Conservation (phyloP, 805 yeast genomes). For the Cyberlindnera lachancei region DNA sequence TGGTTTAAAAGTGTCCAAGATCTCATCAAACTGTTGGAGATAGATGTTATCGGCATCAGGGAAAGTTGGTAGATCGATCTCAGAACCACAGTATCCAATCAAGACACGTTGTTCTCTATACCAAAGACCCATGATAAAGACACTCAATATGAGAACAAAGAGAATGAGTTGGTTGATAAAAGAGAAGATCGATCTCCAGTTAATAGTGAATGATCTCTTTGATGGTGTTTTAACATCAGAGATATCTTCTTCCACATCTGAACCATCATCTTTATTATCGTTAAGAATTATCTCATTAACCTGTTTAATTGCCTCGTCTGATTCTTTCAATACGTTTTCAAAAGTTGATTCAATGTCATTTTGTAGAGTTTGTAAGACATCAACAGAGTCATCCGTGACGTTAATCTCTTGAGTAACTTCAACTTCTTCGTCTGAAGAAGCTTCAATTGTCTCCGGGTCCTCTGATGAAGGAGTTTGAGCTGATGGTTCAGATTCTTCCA, state of each 20-base stretch:
- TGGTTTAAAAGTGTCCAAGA: slow-evolving; percentile 46
- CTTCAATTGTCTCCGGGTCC: slow-evolving; percentile 9
- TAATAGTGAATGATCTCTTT: slow-evolving; percentile 1
- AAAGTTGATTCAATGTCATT: slow-evolving; percentile 20
- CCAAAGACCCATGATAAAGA: slow-evolving; percentile 43
- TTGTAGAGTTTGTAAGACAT: slow-evolving; percentile 16
- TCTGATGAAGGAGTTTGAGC: slow-evolving; percentile 5
- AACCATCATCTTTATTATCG: slow-evolving; percentile 10
- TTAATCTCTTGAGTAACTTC: slow-evolving; percentile 5
- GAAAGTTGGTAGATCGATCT: slow-evolving; percentile 38
- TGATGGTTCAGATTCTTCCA: not conserved
- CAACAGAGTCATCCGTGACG: slow-evolving; percentile 5
- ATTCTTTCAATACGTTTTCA: slow-evolving; percentile 17
- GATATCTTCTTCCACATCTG: slow-evolving; percentile 1
- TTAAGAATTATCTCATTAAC: slow-evolving; percentile 16
- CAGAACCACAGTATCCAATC: slow-evolving; percentile 72
- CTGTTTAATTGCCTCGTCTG: slow-evolving; percentile 23
- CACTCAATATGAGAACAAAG: slow-evolving; percentile 30
- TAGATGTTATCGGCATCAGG: slow-evolving; percentile 23
- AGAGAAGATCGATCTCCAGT: slow-evolving; percentile 7
- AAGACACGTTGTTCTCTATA: slow-evolving; percentile 55
- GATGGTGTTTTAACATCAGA: not conserved
- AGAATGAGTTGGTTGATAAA: slow-evolving; percentile 21
- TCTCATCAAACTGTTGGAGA: slow-evolving; percentile 33
- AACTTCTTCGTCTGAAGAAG: slow-evolving; percentile 3